Evolutionary conservation across 306 rosid genomes (phyloP), one percentile per base, ranked within the genome.

Genomic region (Sphenostylis stenocarpa): DNA sequence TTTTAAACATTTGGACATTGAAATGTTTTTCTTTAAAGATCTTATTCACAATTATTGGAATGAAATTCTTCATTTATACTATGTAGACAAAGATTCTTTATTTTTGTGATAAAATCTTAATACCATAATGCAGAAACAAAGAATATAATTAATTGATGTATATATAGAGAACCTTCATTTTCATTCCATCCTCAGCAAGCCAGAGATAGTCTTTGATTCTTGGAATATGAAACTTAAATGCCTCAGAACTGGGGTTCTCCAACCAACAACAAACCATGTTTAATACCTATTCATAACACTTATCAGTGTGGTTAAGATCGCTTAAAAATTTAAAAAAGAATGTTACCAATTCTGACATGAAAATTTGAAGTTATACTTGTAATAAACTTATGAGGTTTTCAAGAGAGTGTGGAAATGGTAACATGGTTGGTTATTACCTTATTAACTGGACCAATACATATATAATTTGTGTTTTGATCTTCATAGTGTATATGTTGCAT

Each of bases 111-210:
- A 10, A 58, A 23, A 73, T 41, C 66, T 55, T 21, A 39, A 20
- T 21, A 3, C 4, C 5, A 20, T 19, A 20, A 7, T 52, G 58
- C 15, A 34, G 28, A 38, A 21, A 34, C 1, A 26, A 26, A 26
- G 28, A 2, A 43, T 3, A 3, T 28, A 75, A 21, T 53, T 38
- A 45, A 29, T n/a, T n/a, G n/a, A n/a, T n/a, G n/a, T n/a, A n/a
- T n/a, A n/a, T n/a, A n/a, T 26, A 14, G 26, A 49, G 67, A 53
- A 87, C 96, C 93, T 90, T 96, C 93, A 92, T 88, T 87, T 92
- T 92, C 93, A 92, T 79, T 70, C 97, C 97, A 79, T 92, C 97
- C 83, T 92, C 97, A 6, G 96, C 97, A 11, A 92, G 60, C 97
- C 96, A 92, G 8, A 88, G 89, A 81, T 90, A 90, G 65, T 92